Base-by-base conservation (phyloP, 2,329 filamentous ascomycete species). In the Xylaria sp. region DNA sequence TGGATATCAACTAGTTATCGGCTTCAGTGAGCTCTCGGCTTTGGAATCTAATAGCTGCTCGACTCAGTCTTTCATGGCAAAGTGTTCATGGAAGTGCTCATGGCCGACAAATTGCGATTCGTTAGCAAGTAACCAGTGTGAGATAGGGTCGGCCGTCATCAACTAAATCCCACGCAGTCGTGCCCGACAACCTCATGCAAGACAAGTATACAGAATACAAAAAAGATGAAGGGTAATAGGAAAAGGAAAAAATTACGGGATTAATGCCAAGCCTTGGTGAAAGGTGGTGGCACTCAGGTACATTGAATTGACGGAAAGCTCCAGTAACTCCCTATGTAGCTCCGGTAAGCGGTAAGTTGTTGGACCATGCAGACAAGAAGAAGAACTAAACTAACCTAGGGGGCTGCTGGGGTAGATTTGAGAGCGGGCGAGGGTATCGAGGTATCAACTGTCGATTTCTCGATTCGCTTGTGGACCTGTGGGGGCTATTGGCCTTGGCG, bases 401-500 rank as follows among this genome's bases (percentile, higher is more conserved):
- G n/a, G n/a, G n/a, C n/a, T n/a, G n/a, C n/a, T n/a, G 10, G 32
- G 32, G 32, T 10, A 35, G 8, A 35, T 35, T 35, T 6, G 32
- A 10, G 32, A 35, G 32, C 3, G 32, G 10, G 32, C n/a, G n/a
- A n/a, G n/a, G n/a, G n/a, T n/a, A n/a, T n/a, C n/a, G n/a, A n/a
- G n/a, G n/a, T n/a, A n/a, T n/a, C n/a, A n/a, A n/a, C 32, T 35
- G 29, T 32, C 1, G 32, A 35, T 35, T 42, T 18, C 42, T 25
- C 23, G 42, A 61, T 25, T 40, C n/a, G 32, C 32, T 44, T 57
- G 40, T 27, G 37, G 55, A 55, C 50, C 2, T 42, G 21, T 27
- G 23, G 55, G 54, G 55, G 54, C 37, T 21, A 44, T 58, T 61
- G 29, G 44, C 23, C 62, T 66, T 66, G 66, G 62, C 66, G 47